Evolutionary conservation across 2,329 filamentous ascomycete genomes (phyloP).

Genomic region (Cephalotrichum gorgonifer): DNA sequence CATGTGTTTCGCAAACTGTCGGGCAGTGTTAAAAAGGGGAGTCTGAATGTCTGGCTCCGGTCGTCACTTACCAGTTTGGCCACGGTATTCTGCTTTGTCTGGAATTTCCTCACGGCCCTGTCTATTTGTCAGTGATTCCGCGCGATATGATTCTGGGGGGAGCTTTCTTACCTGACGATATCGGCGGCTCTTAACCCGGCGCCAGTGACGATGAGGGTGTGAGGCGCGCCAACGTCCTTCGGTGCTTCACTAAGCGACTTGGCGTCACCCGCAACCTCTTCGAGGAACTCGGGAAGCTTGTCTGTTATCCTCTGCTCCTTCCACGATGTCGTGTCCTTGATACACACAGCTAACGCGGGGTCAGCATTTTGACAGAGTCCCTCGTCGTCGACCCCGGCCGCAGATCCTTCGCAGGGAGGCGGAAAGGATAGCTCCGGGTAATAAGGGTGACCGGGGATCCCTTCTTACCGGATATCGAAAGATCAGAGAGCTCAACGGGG

Average conservation of each 20-base stretch:
- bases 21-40: not conserved
- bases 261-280: slow-evolving; percentile 48
- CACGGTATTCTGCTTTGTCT: slow-evolving; percentile 66
- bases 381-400: not conserved
- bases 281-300: slow-evolving; percentile 53
- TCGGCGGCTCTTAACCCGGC: slow-evolving; percentile 83
- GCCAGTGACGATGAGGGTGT: slow-evolving; percentile 80
- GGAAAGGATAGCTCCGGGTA: not conserved
- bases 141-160: not conserved
- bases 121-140: not conserved
- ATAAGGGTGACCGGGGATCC: too few species aligned
- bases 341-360: slow-evolving; percentile 49
- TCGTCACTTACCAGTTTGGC: slow-evolving; percentile 63
- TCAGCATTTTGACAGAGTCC: not conserved
- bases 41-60: not conserved
- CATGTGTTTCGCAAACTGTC: slow-evolving; percentile 91
- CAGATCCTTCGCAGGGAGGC: not conserved
- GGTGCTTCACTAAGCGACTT: slow-evolving; percentile 53
- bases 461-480: slow-evolving; percentile 62
- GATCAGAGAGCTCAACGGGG: slow-evolving; percentile 72
- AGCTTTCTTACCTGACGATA: slow-evolving; percentile 50
- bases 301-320: slow-evolving; percentile 47
- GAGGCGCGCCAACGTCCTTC: slow-evolving; percentile 61
- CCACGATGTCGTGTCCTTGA: slow-evolving; percentile 73
- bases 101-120: slow-evolving; percentile 66